Conservation (phyloP, 257 asterid species). For the Solanum gandarillasii region DNA sequence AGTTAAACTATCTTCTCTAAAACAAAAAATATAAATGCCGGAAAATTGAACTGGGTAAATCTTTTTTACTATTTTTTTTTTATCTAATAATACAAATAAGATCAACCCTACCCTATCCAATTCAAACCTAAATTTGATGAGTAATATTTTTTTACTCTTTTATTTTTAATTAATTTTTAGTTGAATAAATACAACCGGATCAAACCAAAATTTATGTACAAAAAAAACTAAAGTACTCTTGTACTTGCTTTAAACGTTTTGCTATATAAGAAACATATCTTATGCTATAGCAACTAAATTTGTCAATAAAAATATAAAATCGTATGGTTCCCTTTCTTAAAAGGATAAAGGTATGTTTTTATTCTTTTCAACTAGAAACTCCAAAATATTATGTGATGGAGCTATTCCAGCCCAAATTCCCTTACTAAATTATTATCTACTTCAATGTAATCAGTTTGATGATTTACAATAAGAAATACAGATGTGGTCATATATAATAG, state of each 20-base stretch:
- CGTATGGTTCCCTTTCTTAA: not conserved
- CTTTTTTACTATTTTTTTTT: not conserved
- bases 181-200: not conserved
- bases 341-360: no score
- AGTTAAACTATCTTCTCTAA: not conserved
- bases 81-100: not conserved
- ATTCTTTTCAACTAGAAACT: not conserved
- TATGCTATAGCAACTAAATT: not conserved
- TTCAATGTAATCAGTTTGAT: not conserved
- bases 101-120: not conserved
- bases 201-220: not conserved
- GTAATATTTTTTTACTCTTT: not conserved
- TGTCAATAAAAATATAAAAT: not conserved
- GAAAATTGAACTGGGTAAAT: not conserved
- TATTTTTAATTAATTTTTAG: not conserved
- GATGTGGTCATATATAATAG: not conserved
- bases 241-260: not conserved
- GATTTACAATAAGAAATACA: not conserved
- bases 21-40: not conserved
- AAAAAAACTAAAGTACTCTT: not conserved
- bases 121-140: not conserved
- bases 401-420: not conserved
- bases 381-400: not conserved
- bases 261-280: not conserved
- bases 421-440: not conserved